Conservation (phyloP, 352 stramenopile genomes). For the Phytophthora multivora region DNA sequence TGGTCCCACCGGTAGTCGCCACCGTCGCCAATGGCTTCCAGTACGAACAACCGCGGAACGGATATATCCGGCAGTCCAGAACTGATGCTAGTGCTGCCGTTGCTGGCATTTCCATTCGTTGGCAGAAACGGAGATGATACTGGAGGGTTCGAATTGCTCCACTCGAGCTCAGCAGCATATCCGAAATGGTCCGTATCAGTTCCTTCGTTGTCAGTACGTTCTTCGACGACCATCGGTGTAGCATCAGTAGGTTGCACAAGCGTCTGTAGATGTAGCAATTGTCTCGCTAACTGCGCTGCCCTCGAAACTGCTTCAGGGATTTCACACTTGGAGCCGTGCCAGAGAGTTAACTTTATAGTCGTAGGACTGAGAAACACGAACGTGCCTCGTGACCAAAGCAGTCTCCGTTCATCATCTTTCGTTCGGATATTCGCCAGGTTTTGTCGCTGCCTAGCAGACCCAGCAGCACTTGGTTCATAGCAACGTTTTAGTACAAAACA, state of each 20-base stretch:
- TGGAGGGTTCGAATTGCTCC: conserved; percentile 15
- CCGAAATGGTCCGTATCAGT: conserved; percentile 38
- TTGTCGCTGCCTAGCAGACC: conserved; percentile 8
- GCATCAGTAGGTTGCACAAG: conserved; percentile 2
- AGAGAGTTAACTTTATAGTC: conserved; percentile 39
- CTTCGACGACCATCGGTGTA: conserved; percentile 9
- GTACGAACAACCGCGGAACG: conserved; percentile 41
- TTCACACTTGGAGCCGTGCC: conserved; percentile 38
- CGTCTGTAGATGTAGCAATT: conserved; percentile 32
- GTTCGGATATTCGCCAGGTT: conserved; percentile 12
- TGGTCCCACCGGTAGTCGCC: conserved; percentile 43
- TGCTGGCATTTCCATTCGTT: background rate
- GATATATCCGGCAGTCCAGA: background rate
- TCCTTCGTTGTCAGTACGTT: conserved; percentile 1
- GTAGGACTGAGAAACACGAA: conserved; percentile 48
- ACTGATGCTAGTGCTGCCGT: background rate
- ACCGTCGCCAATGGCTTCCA: conserved; percentile 28
- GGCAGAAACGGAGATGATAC: background rate
- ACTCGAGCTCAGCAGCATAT: conserved; percentile 46
- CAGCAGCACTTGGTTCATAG: conserved; percentile 23
- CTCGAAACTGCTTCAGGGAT: conserved; percentile 29
- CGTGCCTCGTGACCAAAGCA: conserved; percentile 46
- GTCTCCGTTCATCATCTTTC: conserved; percentile 10
- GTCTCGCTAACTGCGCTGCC: conserved; percentile 21
- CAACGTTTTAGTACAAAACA: conserved; percentile 61